Percentiles rank a stretch among this genome's conserved stretches.
These are phyloP conservation scores for Saccharomycopsis crataegensis DNA, from an alignment of 1,139 yeast genomes.

Conservation along the genomic window DNA sequence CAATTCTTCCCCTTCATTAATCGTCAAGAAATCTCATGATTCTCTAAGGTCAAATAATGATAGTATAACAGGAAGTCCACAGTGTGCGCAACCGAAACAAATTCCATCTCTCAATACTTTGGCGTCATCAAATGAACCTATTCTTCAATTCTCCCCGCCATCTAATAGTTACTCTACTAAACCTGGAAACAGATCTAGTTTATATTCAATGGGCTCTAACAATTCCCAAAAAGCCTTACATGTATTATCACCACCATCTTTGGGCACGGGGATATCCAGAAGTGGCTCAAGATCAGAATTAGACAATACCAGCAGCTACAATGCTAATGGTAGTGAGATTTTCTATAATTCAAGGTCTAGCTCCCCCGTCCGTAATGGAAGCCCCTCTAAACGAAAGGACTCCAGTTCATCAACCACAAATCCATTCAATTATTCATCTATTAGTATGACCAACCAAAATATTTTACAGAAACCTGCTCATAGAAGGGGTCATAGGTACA, in stretches of 20 bases:
- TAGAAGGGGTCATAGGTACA: constrained; percentile 90
- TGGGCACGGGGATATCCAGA: constrained; percentile 2
- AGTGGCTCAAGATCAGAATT: constrained; percentile 10
- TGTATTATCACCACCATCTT: constrained; percentile 9
- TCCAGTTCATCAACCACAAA: constrained; percentile 36
- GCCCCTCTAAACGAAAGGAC: constrained; percentile 30
- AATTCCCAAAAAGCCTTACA: not conserved
- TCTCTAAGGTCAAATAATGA: constrained; percentile 6
- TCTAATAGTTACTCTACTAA: not conserved
- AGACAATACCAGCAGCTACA: not conserved
- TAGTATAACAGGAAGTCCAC: not conserved
- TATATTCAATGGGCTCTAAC: not conserved
- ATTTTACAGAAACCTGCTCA: constrained; percentile 46
- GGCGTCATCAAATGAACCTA: not conserved
- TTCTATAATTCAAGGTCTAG: constrained; percentile 25
- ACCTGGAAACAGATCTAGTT: constrained; percentile 1
- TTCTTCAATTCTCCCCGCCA: constrained; percentile 3
- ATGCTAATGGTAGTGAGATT: constrained; percentile 4
- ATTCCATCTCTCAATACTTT: constrained; percentile 3
- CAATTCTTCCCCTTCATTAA: constrained; percentile 17
- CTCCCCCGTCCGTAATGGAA: constrained; percentile 29
- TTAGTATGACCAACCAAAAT: constrained; percentile 25
- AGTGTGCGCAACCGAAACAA: not conserved
- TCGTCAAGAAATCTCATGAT: constrained; percentile 8
- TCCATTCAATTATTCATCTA: constrained; percentile 49